Conservation (phyloP, 2,329 filamentous ascomycete species). For the Bipolaris zeicola region DNA sequence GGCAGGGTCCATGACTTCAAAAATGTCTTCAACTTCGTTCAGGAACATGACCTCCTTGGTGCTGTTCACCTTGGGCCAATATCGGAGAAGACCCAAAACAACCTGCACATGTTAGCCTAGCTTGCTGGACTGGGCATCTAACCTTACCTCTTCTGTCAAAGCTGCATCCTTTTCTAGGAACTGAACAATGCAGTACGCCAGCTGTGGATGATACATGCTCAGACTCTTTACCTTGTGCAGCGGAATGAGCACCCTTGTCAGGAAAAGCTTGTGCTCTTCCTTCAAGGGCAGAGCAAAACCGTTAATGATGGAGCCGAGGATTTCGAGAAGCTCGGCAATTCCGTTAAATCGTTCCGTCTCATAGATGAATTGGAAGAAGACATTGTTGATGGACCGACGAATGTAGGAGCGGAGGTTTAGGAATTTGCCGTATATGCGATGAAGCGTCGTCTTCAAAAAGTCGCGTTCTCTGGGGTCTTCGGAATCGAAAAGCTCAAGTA, state of each 20-base stretch:
- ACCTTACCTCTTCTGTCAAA: slow-evolving; percentile 87
- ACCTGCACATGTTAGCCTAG: slow-evolving; percentile 61
- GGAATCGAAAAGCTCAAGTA: slow-evolving; percentile 97
- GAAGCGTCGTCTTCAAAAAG: slow-evolving; percentile 96
- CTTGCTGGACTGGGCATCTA: slow-evolving; percentile 5
- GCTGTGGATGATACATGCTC: slow-evolving; percentile 99
- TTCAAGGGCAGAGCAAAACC: slow-evolving; percentile 95
- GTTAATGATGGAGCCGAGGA: slow-evolving; percentile 98
- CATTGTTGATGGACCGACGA: slow-evolving; percentile 97
- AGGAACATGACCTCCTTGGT: slow-evolving; percentile 99
- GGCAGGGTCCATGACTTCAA: slow-evolving; percentile 98
- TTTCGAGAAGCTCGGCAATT: slow-evolving; percentile 94
- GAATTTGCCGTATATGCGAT: slow-evolving; percentile 99
- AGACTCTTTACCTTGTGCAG: slow-evolving; percentile 98
- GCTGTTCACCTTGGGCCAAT: slow-evolving; percentile 99
- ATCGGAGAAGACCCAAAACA: slow-evolving; percentile 89
- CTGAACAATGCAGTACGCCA: slow-evolving; percentile 98
- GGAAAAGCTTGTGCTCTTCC: slow-evolving; percentile 97
- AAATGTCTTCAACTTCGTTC: slow-evolving; percentile 99
- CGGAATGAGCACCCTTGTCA: slow-evolving; percentile 89
- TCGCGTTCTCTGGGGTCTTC: slow-evolving; percentile 96
- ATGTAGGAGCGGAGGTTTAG: slow-evolving; percentile 97
- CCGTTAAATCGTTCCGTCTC: slow-evolving; percentile 99
- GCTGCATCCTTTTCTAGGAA: slow-evolving; percentile 98
- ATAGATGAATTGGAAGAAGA: slow-evolving; percentile 99